phyloP scores from a whole-genome alignment of 2,329 filamentous ascomycete species.

The Penicillium glabrum region DNA sequence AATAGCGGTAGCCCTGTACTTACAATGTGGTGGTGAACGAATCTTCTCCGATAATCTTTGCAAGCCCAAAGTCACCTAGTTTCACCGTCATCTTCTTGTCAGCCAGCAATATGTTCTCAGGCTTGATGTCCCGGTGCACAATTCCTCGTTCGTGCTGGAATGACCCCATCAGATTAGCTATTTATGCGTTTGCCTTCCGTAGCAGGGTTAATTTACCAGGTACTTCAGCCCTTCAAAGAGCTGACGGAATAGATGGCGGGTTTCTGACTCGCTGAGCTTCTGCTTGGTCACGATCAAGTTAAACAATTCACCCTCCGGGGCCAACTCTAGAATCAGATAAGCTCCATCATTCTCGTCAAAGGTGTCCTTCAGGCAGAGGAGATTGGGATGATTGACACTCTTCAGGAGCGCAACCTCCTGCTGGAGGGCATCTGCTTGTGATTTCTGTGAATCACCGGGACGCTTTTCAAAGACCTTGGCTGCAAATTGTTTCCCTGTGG shows the following conservation, averaged over 20 bases:
- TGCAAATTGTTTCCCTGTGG: conserved; percentile 77
- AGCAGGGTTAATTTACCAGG: conserved; percentile 62
- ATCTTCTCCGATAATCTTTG: conserved; percentile 97
- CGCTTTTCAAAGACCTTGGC: conserved; percentile 94
- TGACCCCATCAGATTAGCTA: neutral
- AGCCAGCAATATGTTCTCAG: conserved; percentile 88
- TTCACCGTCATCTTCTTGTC: conserved; percentile 86
- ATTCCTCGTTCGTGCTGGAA: conserved; percentile 93
- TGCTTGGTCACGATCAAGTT: conserved; percentile 90
- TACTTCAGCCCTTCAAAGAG: conserved; percentile 95
- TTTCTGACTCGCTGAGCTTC: conserved; percentile 80
- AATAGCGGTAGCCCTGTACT: conserved; percentile 24
- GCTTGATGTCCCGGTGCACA: conserved; percentile 96
- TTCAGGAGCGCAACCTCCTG: conserved; percentile 96
- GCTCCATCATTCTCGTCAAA: conserved; percentile 90
- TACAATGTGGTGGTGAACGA: conserved; percentile 94
- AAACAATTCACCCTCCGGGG: conserved; percentile 91
- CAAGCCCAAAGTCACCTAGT: conserved; percentile 91
- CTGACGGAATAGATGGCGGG: conserved; percentile 84
- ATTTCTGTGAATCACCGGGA: conserved; percentile 75
- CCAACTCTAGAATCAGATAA: conserved; percentile 87
- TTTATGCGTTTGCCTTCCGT: neutral
- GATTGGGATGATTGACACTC: conserved; percentile 92
- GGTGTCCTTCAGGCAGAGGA: conserved; percentile 90
- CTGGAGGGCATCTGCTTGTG: conserved; percentile 81